A percentile compares a stretch with the other conserved stretches of the same genome.
These are phyloP conservation scores for Aspergillus floridensis DNA, from an alignment of 2,329 filamentous ascomycete genomes.

Conservation along the genomic window DNA sequence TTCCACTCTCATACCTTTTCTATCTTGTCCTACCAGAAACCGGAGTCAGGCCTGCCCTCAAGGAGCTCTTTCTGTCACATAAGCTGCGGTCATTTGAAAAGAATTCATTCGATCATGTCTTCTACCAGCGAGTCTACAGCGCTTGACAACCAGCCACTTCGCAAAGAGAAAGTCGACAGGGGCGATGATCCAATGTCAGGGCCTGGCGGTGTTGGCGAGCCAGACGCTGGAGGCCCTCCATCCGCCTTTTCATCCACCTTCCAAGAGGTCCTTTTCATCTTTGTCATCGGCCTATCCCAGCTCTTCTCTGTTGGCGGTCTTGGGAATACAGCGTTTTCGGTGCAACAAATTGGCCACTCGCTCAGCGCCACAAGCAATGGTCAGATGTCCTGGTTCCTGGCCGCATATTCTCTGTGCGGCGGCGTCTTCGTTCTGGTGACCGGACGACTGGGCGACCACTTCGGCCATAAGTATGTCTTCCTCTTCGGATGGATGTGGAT, in stretches of 20 bases:
- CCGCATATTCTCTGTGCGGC: constrained; percentile 49
- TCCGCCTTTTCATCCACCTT: constrained; percentile 11
- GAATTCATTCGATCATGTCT: too few relatives aligned
- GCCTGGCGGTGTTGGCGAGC: too few relatives aligned
- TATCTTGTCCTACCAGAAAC: too few relatives aligned
- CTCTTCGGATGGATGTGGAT: constrained; percentile 52
- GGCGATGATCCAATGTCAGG: too few relatives aligned
- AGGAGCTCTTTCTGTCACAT: too few relatives aligned
- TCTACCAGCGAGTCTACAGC: too few relatives aligned
- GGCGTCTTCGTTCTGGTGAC: constrained; percentile 53
- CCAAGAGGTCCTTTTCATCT: constrained; percentile 37
- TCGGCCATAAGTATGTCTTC: constrained; percentile 51
- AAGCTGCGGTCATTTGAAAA: too few relatives aligned
- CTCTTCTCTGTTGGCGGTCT: constrained; percentile 39
- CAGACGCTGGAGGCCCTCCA: neutral
- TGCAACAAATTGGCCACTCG: constrained; percentile 29
- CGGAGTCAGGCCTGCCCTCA: too few relatives aligned
- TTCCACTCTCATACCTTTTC: too few relatives aligned
- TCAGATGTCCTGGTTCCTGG: constrained; percentile 49
- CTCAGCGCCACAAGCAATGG: constrained; percentile 39
- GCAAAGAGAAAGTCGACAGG: too few relatives aligned
- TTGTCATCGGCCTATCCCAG: constrained; percentile 48
- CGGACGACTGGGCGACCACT: constrained; percentile 51
- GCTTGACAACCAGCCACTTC: too few relatives aligned
- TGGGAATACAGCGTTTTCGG: constrained; percentile 37